These are phyloP conservation scores for Lentinula novae-zelandiae DNA, from an alignment of 1,284 basidiomycete genomes.

Conservation along the genomic window DNA sequence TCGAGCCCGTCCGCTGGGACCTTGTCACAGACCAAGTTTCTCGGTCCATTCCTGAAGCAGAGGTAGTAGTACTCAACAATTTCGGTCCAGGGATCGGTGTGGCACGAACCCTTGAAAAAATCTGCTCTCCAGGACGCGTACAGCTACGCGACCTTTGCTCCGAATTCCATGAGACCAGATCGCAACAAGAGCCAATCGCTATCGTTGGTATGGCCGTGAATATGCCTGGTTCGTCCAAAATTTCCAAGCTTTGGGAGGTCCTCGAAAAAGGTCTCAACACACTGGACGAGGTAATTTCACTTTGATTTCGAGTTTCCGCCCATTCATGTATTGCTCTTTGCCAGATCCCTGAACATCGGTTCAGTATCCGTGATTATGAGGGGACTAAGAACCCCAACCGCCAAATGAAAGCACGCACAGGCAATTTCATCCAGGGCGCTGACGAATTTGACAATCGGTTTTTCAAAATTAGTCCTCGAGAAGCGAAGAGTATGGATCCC, in stretches of 20 bases:
- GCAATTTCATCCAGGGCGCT: constrained; percentile 58
- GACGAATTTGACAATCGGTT: constrained; percentile 66
- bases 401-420: constrained; percentile 48
- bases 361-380: constrained; percentile 42
- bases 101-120: constrained; percentile 35
- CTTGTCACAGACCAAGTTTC: constrained; percentile 31
- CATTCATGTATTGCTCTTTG: neutral
- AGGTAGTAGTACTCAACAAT: constrained; percentile 43
- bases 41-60: constrained; percentile 21
- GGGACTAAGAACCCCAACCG: constrained; percentile 27
- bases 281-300: constrained; percentile 45
- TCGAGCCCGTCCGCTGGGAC: constrained; percentile 55
- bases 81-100: constrained; percentile 52
- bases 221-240: constrained; percentile 53
- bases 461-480: constrained; percentile 69
- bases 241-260: constrained; percentile 51
- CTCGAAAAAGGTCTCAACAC: constrained; percentile 57
- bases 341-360: constrained; percentile 60
- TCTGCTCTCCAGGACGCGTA: constrained; percentile 24
- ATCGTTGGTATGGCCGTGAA: constrained; percentile 69
- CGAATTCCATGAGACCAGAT: neutral
- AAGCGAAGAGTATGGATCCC: constrained; percentile 71
- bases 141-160: constrained; percentile 28
- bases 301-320: constrained; percentile 3
- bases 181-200: constrained; percentile 40